Evolutionary conservation across 2,329 filamentous ascomycete species (phyloP).

Genomic region (Scedosporium aurantiacum): DNA sequence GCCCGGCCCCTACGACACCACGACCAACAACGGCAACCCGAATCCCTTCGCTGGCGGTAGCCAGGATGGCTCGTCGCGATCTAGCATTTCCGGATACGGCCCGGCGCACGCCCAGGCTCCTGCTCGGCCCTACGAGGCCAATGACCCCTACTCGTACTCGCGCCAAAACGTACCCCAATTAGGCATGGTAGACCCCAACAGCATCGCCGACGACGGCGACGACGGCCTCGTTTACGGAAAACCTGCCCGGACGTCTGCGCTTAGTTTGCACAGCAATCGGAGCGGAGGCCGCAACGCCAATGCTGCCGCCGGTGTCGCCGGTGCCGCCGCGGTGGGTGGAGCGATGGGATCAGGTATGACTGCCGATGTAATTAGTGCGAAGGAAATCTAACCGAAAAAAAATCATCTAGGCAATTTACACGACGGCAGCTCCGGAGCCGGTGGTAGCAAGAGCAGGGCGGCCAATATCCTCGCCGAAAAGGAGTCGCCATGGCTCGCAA

Average conservation of each 20-base stretch:
- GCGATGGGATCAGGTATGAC: slow-evolving; percentile 15
- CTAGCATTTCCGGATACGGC: slow-evolving; percentile 29
- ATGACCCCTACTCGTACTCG: slow-evolving; percentile 38
- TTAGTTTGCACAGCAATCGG: slow-evolving; percentile 32
- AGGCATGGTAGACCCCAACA: slow-evolving; percentile 61
- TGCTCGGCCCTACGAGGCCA: slow-evolving; percentile 45
- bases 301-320: slow-evolving; percentile 35
- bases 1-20: slow-evolving; percentile 2
- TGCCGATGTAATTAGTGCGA: not conserved
- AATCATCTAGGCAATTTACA: not conserved
- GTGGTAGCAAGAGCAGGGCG: slow-evolving; percentile 3
- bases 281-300: slow-evolving; percentile 17
- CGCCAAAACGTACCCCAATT: slow-evolving; percentile 27
- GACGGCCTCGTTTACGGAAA: slow-evolving; percentile 57
- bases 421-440: not conserved
- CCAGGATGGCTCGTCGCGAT: slow-evolving; percentile 21
- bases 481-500: slow-evolving; percentile 37
- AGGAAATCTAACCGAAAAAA: slow-evolving; percentile 6
- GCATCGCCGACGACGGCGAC: slow-evolving; percentile 79
- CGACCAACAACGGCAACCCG: not conserved
- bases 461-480: slow-evolving; percentile 6
- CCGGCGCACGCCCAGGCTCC: slow-evolving; percentile 21
- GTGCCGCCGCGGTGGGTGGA: slow-evolving; percentile 29
- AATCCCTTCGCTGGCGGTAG: slow-evolving; percentile 5
- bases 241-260: slow-evolving; percentile 44